Evolutionary conservation across 805 yeast species (phyloP).

Genomic region (Wickerhamomyces sydowiorum): DNA sequence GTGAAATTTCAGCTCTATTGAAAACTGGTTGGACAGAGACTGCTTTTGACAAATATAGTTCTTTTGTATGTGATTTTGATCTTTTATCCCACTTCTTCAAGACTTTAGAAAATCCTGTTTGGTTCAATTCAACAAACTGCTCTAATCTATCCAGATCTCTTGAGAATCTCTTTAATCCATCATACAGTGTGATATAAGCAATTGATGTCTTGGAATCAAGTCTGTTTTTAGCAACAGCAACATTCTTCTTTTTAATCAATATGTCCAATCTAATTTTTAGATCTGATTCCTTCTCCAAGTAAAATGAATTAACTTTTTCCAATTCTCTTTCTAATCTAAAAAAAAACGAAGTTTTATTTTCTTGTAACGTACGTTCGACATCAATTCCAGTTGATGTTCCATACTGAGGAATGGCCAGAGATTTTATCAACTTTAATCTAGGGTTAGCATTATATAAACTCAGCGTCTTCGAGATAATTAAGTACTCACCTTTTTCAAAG

Average conservation of each 20-base stretch:
- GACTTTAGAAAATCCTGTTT: slow-evolving; percentile 93
- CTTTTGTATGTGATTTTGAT: slow-evolving; percentile 91
- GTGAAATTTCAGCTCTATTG: slow-evolving; percentile 81
- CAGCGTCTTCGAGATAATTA: neutral
- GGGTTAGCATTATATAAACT: too few species aligned
- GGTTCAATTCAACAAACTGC: slow-evolving; percentile 91
- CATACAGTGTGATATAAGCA: slow-evolving; percentile 75
- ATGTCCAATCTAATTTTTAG: slow-evolving; percentile 74
- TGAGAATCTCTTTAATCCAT: slow-evolving; percentile 83
- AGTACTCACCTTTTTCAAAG: slow-evolving; percentile 50
- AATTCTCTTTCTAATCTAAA: slow-evolving; percentile 90
- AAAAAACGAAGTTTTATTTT: slow-evolving; percentile 81
- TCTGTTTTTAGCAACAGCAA: slow-evolving; percentile 36
- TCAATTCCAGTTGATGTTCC: slow-evolving; percentile 16
- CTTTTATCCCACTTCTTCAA: slow-evolving; percentile 98
- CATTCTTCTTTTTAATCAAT: slow-evolving; percentile 63
- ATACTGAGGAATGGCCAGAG: slow-evolving; percentile 46
- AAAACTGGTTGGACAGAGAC: slow-evolving; percentile 96
- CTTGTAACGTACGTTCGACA: slow-evolving; percentile 60
- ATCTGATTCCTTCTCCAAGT: slow-evolving; percentile 86
- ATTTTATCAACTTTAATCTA: slow-evolving; percentile 87
- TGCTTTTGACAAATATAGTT: slow-evolving; percentile 83
- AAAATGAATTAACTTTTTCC: slow-evolving; percentile 92
- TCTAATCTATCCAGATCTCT: slow-evolving; percentile 85
- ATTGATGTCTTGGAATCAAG: slow-evolving; percentile 59